Percentiles rank a stretch among this genome's conserved stretches.
Conservation (phyloP, 2,329 filamentous ascomycete species). For the Chrysoporthe austroafricana region DNA sequence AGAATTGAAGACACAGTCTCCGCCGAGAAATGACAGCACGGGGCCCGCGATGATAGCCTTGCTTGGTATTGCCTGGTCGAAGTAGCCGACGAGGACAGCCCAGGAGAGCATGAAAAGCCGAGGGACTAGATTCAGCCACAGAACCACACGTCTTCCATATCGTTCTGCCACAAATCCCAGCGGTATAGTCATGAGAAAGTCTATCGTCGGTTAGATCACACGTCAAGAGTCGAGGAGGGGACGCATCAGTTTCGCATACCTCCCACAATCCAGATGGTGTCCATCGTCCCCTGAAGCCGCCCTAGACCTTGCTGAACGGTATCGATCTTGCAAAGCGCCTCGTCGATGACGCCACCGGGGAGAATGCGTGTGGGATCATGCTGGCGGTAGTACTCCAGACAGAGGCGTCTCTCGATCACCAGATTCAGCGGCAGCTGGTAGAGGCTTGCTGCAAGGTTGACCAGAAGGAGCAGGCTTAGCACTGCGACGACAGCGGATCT, state of each 20-base stretch:
- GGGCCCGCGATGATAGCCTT: conserved; percentile 46
- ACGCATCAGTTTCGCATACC: conserved; percentile 36
- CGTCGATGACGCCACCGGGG: conserved; percentile 47
- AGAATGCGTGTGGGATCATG: conserved; percentile 43
- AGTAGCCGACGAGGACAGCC: conserved; percentile 45
- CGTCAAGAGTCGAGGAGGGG: no score
- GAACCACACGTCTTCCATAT: conserved; percentile 44
- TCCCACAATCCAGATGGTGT: conserved; percentile 53
- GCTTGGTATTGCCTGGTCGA: conserved; percentile 42
- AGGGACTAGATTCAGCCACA: conserved; percentile 50
- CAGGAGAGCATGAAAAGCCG: conserved; percentile 46
- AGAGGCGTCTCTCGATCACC: conserved; percentile 52
- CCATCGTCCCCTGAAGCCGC: conserved; percentile 55
- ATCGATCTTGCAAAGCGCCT: conserved; percentile 58
- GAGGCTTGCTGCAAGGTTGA: conserved; percentile 52
- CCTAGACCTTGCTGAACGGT: conserved; percentile 55
- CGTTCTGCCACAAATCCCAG: conserved; percentile 50
- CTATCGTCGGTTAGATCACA: conserved; percentile 33
- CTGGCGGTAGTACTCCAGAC: conserved; percentile 51
- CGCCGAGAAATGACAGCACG: conserved; percentile 49
- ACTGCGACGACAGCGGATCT: conserved; percentile 35
- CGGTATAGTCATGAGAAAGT: conserved; percentile 54
- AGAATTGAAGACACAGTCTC: conserved; percentile 56
- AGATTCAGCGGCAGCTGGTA: conserved; percentile 53
- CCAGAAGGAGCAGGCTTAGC: conserved; percentile 47